Conservation (phyloP, 2,329 filamentous ascomycete species). For the Xylaria sp. region DNA sequence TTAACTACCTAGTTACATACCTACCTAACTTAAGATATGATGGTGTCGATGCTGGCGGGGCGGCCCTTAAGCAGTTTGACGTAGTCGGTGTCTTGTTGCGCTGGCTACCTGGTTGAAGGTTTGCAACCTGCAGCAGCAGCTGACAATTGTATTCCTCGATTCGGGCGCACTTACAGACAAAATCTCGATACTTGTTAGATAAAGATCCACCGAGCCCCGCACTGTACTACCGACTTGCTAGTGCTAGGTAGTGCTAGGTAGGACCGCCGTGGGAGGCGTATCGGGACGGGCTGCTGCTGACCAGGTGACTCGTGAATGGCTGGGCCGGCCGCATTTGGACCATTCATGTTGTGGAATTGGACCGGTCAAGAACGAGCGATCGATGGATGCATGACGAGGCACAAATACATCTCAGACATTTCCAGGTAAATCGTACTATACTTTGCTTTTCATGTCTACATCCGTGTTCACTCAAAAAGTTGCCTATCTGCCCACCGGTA, state of each 20-base stretch:
- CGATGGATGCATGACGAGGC: background rate
- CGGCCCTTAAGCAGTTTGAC: background rate
- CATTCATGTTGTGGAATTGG: conserved; percentile 12
- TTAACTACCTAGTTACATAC: no score
- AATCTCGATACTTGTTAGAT: background rate
- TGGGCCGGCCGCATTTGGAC: conserved; percentile 6
- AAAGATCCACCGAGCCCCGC: conserved; percentile 2
- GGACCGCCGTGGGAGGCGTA: background rate
- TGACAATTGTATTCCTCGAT: conserved; percentile 10
- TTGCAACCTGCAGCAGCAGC: conserved; percentile 23
- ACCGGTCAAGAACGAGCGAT: background rate
- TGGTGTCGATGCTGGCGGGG: background rate
- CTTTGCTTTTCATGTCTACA: background rate
- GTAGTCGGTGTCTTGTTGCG: conserved; percentile 12
- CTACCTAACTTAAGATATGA: no score
- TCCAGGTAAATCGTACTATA: no score
- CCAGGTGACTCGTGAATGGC: conserved; percentile 19
- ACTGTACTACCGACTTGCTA: background rate
- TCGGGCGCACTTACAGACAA: background rate
- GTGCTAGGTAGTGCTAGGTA: background rate
- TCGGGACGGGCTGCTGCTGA: background rate
- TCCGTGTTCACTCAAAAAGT: background rate
- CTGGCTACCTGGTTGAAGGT: conserved; percentile 4
- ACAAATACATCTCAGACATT: background rate
- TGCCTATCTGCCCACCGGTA: background rate